Evolutionary conservation across 305 asterid genomes (phyloP), one percentile per base, ranked within the genome.

Genomic region (Fraxinus dipetala): DNA sequence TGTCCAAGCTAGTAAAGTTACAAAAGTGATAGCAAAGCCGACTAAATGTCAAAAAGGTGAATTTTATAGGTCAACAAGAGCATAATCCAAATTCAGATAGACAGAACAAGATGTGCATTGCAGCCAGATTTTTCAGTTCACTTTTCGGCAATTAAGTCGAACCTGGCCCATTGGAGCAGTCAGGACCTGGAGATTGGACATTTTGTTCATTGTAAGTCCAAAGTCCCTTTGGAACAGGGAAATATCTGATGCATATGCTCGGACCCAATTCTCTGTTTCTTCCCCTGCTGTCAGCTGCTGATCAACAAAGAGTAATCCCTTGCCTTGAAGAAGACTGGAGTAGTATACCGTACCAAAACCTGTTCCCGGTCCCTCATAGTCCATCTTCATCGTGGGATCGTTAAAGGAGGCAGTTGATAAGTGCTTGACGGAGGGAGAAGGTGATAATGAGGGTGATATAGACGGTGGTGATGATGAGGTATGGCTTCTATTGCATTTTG

Each of bases 281-380:
- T 82, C 85, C 3, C 88, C 85, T 48, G 93, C 75, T 1, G 93
- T 92, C 85, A 93, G 84, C 88, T 92, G 97, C 86, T 95, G 97
- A 81, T 95, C 98, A 9, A 88, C 92, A 31, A 81, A 85, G 28
- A 91, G 93, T 65, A 95, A 59, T 70, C 98, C 98, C 82, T 81
- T 91, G 9, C 91, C 82, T 79, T 88, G 93, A 81, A 92, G 83
- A 80, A 93, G 96, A 75, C 94, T 91, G 16, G 87, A 91, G 82
- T 91, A 93, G 81, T 91, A 91, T 2, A 90, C 69, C 1, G 89
- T 84, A 34, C 95, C 98, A 43, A 93, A 95, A 61, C 83, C 90
- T n/a, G 83, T 84, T 77, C 93, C 83, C 0, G 91, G 91, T 76
- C 98, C 98, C 80, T 95, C 93, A 34, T 86, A 93, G 85, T 93